These are phyloP conservation scores for Nemania serpens DNA, from an alignment of 2,329 filamentous ascomycete species.

Conservation along the genomic window DNA sequence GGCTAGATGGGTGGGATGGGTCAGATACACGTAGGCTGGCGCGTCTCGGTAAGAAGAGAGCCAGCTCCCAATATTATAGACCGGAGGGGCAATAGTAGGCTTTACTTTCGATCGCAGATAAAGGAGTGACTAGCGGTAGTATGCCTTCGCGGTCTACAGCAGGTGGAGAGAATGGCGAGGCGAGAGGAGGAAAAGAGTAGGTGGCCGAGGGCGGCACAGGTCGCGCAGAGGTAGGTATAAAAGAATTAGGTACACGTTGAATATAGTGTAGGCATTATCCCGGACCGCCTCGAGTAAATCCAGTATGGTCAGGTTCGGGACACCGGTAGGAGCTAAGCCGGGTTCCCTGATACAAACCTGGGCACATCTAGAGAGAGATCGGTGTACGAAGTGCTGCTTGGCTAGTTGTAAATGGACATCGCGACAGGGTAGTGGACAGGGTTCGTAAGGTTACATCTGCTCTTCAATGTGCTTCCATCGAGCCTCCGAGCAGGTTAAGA, in stretches of 20 bases:
- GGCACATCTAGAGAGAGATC: slow-evolving; percentile 40
- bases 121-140: slow-evolving; percentile 57
- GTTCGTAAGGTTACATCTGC: slow-evolving; percentile 48
- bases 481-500: slow-evolving; percentile 41
- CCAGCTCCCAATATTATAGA: slow-evolving; percentile 60
- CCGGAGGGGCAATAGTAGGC: slow-evolving; percentile 49
- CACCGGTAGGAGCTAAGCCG: slow-evolving; percentile 57
- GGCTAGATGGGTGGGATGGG: slow-evolving; percentile 43
- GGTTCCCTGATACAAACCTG: slow-evolving; percentile 53
- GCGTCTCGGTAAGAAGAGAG: slow-evolving; percentile 54
- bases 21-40: slow-evolving; percentile 44
- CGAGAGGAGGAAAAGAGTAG: slow-evolving; percentile 47
- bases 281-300: slow-evolving; percentile 43
- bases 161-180: slow-evolving; percentile 51
- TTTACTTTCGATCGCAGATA: slow-evolving; percentile 43
- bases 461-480: slow-evolving; percentile 46
- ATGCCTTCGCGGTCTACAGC: slow-evolving; percentile 40
- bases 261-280: slow-evolving; percentile 51
- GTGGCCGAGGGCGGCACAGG: slow-evolving; percentile 53
- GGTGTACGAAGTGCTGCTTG: slow-evolving; percentile 46
- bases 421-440: slow-evolving; percentile 37
- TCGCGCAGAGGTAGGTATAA: slow-evolving; percentile 58
- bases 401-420: slow-evolving; percentile 44
- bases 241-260: slow-evolving; percentile 49
- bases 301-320: slow-evolving; percentile 54